A percentile compares a stretch with the other conserved stretches of the same genome.
These are phyloP conservation scores for Solanum tacnaense DNA, from an alignment of 257 asterid species.

Conservation along the genomic window DNA sequence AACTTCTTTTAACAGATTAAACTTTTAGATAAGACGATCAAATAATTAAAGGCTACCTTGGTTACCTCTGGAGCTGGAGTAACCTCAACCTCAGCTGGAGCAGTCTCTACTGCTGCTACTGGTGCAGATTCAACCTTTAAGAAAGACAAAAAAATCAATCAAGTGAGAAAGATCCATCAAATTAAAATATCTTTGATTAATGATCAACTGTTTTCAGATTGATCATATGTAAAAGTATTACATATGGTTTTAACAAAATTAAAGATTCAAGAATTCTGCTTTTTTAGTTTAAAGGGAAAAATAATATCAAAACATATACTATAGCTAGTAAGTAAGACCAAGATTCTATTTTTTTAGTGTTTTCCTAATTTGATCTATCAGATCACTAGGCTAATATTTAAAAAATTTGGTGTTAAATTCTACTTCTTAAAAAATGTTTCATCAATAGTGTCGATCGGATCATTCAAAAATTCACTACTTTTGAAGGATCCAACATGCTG, in stretches of 20 bases:
- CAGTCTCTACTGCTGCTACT: not conserved
- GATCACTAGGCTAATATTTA: not conserved
- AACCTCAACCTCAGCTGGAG: not conserved
- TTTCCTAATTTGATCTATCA: not conserved
- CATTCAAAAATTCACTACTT: not conserved
- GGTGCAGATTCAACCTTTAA: slow-evolving; percentile 4
- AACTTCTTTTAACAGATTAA: not conserved
- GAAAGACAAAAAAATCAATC: not conserved
- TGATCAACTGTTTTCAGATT: not conserved
- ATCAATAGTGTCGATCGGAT: not conserved
- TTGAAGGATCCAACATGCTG: accelerated
- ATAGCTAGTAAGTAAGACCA: not conserved
- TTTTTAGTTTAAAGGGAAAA: not conserved
- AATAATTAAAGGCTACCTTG: not conserved
- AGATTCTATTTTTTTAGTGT: not conserved
- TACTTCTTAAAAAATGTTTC: not conserved
- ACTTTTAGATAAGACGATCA: not conserved
- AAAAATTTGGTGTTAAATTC: not conserved
- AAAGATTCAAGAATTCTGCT: not conserved
- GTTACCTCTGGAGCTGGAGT: not conserved
- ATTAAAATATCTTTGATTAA: not conserved
- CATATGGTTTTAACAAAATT: not conserved
- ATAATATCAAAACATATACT: not conserved
- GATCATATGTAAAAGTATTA: not conserved
- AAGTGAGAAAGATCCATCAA: not conserved